Evolutionary conservation across 2,329 filamentous ascomycete genomes (phyloP).

Genomic region (Biscogniauxia mediterranea): DNA sequence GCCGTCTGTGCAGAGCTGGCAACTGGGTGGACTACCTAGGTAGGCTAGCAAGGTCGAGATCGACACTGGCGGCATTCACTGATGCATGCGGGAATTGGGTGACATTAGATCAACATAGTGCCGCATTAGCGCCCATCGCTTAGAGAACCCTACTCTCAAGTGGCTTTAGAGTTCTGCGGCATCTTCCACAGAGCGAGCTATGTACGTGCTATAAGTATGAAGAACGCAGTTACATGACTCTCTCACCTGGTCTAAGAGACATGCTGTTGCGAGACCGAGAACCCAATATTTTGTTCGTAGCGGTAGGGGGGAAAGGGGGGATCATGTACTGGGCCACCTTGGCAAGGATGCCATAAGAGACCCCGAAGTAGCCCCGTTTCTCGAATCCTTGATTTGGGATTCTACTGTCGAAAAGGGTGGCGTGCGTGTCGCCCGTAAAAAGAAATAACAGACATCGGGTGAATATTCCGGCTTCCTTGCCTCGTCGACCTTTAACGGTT

Average conservation of each 20-base stretch:
- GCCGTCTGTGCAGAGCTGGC: not conserved
- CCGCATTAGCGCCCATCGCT: constrained; percentile 32
- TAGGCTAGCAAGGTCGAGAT: not conserved
- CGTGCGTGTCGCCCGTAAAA: not conserved
- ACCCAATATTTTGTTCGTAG: not conserved
- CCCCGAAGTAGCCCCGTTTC: constrained; percentile 25
- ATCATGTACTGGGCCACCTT: not conserved
- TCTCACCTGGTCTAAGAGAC: not conserved
- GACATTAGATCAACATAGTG: constrained; percentile 28
- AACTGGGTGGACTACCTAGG: not conserved
- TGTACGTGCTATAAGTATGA: not conserved
- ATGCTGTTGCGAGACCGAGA: not conserved
- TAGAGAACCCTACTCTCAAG: constrained; percentile 22
- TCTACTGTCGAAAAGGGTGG: not conserved
- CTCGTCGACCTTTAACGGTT: not conserved
- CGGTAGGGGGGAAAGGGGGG: not conserved
- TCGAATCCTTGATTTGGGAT: constrained; percentile 12
- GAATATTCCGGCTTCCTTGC: not conserved
- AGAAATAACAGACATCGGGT: not conserved
- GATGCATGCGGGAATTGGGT: constrained; percentile 23
- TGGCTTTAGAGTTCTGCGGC: not conserved
- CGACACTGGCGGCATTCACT: constrained; percentile 12
- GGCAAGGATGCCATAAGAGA: constrained; percentile 23
- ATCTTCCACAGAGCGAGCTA: not conserved
- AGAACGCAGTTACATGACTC: not conserved